Evolutionary conservation across 257 asterid species (phyloP).

Genomic region (Parsonsia alboflavescens): DNA sequence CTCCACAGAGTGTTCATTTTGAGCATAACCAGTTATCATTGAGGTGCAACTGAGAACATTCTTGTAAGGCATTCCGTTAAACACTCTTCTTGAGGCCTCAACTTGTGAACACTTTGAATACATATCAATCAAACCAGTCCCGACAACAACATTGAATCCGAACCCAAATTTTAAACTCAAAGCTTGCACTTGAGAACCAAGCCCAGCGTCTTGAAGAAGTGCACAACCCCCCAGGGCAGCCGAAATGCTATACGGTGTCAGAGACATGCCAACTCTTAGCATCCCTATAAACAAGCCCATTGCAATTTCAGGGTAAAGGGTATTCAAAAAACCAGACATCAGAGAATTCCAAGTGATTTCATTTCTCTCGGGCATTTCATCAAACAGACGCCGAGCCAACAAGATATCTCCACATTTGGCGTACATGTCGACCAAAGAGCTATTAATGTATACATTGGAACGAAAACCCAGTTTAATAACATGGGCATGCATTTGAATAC

Average conservation of each 20-base stretch:
- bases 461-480: conserved; percentile 42
- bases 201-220: conserved; percentile 33
- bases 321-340: conserved; percentile 35
- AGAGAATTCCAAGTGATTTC: conserved; percentile 39
- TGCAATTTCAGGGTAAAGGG: conserved; percentile 26
- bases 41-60: conserved; percentile 48
- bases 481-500: conserved; percentile 44
- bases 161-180: conserved; percentile 48
- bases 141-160: conserved; percentile 40
- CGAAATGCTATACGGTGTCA: conserved; percentile 43
- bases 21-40: conserved; percentile 49
- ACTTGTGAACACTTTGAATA: conserved; percentile 39
- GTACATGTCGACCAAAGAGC: conserved; percentile 35
- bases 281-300: conserved; percentile 35
- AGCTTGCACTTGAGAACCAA: conserved; percentile 57
- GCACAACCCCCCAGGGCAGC: conserved; percentile 41
- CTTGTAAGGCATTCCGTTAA: conserved; percentile 36
- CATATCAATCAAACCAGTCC: conserved; percentile 59
- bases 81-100: conserved; percentile 43
- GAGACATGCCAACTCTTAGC: conserved; percentile 31
- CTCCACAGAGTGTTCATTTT: conserved; percentile 20
- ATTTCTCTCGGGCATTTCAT: conserved; percentile 36
- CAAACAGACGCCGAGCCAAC: conserved; percentile 27
- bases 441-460: conserved; percentile 41
- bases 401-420: conserved; percentile 25